Evolutionary conservation across 176 grass and related monocot genomes (phyloP).

Genomic region (Musa troglodytarum): DNA sequence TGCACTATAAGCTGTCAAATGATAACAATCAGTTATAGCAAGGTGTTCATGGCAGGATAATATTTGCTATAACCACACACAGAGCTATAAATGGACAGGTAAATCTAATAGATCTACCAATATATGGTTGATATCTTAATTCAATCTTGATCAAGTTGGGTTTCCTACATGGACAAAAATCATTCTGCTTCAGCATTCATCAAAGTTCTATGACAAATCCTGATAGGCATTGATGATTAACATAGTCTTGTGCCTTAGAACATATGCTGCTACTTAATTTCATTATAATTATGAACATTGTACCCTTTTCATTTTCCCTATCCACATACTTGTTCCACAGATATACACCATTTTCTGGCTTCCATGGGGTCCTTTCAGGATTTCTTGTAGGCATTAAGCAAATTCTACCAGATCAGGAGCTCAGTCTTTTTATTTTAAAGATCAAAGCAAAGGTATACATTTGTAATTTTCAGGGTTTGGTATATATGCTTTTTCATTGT

Average conservation of each 20-base stretch:
- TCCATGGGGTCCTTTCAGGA: conserved; percentile 85
- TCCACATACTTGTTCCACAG: conserved; percentile 35
- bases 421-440: conserved; percentile 37
- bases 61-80: too few relatives aligned
- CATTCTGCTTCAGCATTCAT: background rate
- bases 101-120: too few relatives aligned
- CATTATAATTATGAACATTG: background rate
- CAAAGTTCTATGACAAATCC: background rate
- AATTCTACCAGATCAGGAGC: conserved; percentile 85
- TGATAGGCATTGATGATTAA: too few relatives aligned
- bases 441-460: conserved; percentile 78
- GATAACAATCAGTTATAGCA: background rate
- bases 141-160: background rate
- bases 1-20: background rate
- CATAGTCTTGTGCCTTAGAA: too few relatives aligned
- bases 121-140: background rate
- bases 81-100: too few relatives aligned
- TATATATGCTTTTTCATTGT: background rate
- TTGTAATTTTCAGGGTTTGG: conserved; percentile 12
- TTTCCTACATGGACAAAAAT: background rate
- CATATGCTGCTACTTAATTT: too few relatives aligned
- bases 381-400: conserved; percentile 91
- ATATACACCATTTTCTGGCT: conserved; percentile 88
- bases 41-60: too few relatives aligned
- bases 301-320: background rate